Base-by-base conservation (phyloP, 495 filamentous ascomycete species). In the Penicillium maclennaniae region DNA sequence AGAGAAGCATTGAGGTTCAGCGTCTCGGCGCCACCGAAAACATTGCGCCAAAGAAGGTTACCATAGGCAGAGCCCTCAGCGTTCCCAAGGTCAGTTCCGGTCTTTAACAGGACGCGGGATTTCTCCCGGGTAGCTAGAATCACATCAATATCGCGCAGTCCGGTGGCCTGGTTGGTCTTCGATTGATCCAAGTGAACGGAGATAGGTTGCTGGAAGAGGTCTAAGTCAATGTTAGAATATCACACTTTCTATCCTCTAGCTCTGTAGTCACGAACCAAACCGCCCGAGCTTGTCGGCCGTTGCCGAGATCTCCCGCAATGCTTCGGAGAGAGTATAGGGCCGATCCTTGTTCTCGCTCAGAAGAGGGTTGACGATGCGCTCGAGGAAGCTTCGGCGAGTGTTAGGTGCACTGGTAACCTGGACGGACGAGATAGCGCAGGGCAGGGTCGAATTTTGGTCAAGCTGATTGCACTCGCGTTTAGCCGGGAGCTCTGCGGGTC, bases 1-100 rank as follows among this genome's bases (percentile, higher is more conserved):
- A 91, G 69, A 1, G 89, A 87, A 15, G 89, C 92, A 62, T 93
- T 90, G 42, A 95, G 67, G 56, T 83, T 87, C 49, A 97, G 69
- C n/a, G 82, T 84, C 71, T 98, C 93, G 15, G 93, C 92, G 23
- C 95, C 95, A 37, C 93, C 93, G 62, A 97, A 92, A 39, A 98
- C 80, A 71, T 98, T 98, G 43, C 95, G 86, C 69, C 87, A 83
- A 12, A 88, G 77, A 26, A 87, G 77, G 49, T 92, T 89, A 49
- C 87, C 81, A 66, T 95, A 96, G 2, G 92, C 92, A 4, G 88
- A 92, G 15, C 91, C 95, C 68, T 97, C 95, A 12, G 87, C 79
- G 60, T 92, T 91, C 47, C 95, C 93, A 23, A 95, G 75, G 60
- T 96, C 91, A 6, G 93, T 97, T 28, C 93, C 93, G 2, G 92